Evolutionary conservation across 495 filamentous ascomycete species (phyloP).

Genomic region (Aspergillus funiculosus): DNA sequence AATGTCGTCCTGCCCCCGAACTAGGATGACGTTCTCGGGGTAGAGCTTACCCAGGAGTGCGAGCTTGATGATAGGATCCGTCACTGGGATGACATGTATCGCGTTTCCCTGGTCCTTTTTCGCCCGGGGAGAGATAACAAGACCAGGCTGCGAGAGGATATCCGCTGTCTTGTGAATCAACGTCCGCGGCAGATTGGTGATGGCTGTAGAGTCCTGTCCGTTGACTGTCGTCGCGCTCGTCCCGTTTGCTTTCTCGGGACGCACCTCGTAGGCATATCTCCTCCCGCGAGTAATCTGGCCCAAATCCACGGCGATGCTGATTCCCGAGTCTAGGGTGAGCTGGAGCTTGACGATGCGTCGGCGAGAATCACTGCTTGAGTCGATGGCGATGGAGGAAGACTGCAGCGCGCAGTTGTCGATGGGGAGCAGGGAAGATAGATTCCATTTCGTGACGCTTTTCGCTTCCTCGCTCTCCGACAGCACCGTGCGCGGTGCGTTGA

Average conservation of each 20-base stretch:
- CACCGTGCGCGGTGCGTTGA: conserved; percentile 1
- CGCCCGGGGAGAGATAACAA: not conserved
- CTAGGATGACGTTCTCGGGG: conserved; percentile 5
- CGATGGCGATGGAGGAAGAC: conserved; percentile 3
- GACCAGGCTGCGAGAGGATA: conserved; percentile 2
- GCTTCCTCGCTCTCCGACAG: not conserved
- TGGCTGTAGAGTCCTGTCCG: not conserved
- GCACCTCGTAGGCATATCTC: conserved; percentile 5
- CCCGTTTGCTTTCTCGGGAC: not conserved
- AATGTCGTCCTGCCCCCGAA: not conserved
- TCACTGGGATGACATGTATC: conserved; percentile 3
- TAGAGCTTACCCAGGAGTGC: conserved; percentile 3
- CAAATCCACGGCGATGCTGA: conserved; percentile 1
- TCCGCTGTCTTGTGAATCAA: conserved; percentile 3
- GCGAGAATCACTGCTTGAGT: not conserved
- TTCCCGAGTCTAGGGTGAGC: conserved; percentile 5
- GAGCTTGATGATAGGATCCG: conserved; percentile 6
- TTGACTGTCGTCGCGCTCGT: not conserved
- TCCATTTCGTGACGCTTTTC: conserved; percentile 6
- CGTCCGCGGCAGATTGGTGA: not conserved
- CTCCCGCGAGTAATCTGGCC: conserved; percentile 3
- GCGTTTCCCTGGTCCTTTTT: not conserved
- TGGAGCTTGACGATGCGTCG: conserved; percentile 1
- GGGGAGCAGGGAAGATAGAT: not conserved
- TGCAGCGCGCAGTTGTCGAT: conserved; percentile 5